phyloP scores from a whole-genome alignment of 176 grass and related monocot genomes.

The Avena insularis region DNA sequence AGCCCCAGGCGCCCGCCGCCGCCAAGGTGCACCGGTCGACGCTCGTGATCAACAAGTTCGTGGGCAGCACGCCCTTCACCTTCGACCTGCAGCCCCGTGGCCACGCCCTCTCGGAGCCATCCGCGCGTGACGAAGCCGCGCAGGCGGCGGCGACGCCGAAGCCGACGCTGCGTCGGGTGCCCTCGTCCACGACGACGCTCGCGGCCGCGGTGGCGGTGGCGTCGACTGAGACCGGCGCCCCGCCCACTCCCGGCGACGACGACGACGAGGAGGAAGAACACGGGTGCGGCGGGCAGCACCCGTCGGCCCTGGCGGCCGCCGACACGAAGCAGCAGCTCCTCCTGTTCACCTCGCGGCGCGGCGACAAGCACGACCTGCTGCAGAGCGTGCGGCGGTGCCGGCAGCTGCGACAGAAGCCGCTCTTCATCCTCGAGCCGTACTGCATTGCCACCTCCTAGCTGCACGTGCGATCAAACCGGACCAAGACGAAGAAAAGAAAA shows the following conservation, averaged over 20 bases:
- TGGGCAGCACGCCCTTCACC: conserved; percentile 70
- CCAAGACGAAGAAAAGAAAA: neutral
- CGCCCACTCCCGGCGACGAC: neutral
- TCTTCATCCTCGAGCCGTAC: conserved; percentile 94
- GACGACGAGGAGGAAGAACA: conserved; percentile 7
- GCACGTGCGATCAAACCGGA: neutral
- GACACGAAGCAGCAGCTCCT: conserved; percentile 69
- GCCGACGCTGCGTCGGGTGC: conserved; percentile 51
- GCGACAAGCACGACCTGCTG: conserved; percentile 76
- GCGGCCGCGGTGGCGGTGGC: conserved; percentile 75
- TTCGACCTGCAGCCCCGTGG: neutral
- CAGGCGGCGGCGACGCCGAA: neutral
- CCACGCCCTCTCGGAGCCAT: conserved; percentile 1
- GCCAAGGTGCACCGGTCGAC: conserved; percentile 76
- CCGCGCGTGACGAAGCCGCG: neutral
- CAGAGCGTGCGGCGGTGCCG: conserved; percentile 82
- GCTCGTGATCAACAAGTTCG: conserved; percentile 98
- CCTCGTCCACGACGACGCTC: conserved; percentile 67
- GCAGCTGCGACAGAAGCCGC: conserved; percentile 68
- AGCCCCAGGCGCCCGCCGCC: conserved; percentile 57
- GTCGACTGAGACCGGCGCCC: conserved; percentile 45
- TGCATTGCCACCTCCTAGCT: conserved; percentile 76
- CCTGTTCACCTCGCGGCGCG: conserved; percentile 65
- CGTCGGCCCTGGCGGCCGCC: neutral
- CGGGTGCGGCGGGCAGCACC: conserved; percentile 28